Evolutionary conservation across 2,329 filamentous ascomycete species (phyloP).

Genomic region (Trichoderma sp.): DNA sequence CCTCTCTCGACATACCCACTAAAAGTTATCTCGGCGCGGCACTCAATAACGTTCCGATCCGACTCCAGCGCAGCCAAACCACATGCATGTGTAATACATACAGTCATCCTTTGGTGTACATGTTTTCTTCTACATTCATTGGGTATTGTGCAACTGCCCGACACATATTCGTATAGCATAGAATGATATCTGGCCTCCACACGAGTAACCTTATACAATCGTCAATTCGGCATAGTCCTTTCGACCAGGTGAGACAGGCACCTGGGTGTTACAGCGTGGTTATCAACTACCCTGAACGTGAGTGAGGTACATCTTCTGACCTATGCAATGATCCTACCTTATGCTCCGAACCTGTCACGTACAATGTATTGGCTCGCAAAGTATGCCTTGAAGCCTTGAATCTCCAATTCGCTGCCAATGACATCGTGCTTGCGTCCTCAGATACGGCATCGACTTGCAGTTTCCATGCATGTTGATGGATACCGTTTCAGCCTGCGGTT

Average conservation of each 20-base stretch:
- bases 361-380: not conserved
- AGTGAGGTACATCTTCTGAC: too few species aligned
- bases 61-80: not conserved
- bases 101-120: not conserved
- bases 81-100: not conserved
- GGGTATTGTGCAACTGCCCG: not conserved
- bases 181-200: too few species aligned
- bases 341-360: not conserved
- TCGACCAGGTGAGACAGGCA: not conserved
- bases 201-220: too few species aligned
- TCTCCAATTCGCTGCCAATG: constrained; percentile 47
- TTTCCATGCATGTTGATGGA: constrained; percentile 48
- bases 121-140: not conserved
- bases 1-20: not conserved
- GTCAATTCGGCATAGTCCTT: not conserved
- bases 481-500: constrained; percentile 57
- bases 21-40: not conserved
- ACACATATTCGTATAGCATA: not conserved
- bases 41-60: not conserved
- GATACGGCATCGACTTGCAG: constrained; percentile 65
- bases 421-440: constrained; percentile 65
- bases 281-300: too few species aligned
- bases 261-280: too few species aligned
- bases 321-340: too few species aligned
- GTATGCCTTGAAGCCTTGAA: constrained; percentile 5